Conservation (phyloP, 805 yeast genomes). For the Metschnikowia cerradonensis region DNA sequence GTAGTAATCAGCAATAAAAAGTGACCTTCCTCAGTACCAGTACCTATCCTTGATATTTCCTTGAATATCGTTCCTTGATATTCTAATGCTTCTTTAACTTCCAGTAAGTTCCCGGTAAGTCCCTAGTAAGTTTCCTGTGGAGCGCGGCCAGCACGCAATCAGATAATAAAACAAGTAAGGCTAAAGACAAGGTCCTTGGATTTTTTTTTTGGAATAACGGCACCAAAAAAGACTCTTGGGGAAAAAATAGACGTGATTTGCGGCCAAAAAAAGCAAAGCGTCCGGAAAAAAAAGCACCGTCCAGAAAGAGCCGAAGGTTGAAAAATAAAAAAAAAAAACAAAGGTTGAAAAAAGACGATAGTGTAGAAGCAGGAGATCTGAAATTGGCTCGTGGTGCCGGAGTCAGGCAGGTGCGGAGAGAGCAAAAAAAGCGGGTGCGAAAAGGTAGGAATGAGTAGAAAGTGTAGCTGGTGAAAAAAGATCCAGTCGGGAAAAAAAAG, state of each 20-base stretch:
- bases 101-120: too few relatives aligned
- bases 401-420: neutral
- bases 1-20: too few relatives aligned
- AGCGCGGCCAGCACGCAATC: slow-evolving; percentile 2
- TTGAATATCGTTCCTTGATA: too few relatives aligned
- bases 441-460: neutral
- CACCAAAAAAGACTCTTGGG: too few relatives aligned
- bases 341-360: neutral
- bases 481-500: neutral
- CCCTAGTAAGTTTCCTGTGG: too few relatives aligned
- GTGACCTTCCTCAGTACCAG: too few relatives aligned
- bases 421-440: slow-evolving; percentile 5
- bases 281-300: neutral
- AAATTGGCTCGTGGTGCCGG: neutral
- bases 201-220: neutral
- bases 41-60: too few relatives aligned
- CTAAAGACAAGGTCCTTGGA: neutral
- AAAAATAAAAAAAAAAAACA: too few relatives aligned
- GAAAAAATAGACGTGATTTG: neutral
- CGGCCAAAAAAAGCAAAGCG: neutral
- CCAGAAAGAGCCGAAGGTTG: too few relatives aligned
- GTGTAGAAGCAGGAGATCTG: neutral
- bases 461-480: neutral
- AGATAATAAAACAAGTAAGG: neutral
- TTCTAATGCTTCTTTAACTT: too few relatives aligned